A percentile compares a stretch with the other conserved stretches of the same genome.
Conservation (phyloP, 768 basidiomycete species). For the Leucocoprinus sp. region DNA sequence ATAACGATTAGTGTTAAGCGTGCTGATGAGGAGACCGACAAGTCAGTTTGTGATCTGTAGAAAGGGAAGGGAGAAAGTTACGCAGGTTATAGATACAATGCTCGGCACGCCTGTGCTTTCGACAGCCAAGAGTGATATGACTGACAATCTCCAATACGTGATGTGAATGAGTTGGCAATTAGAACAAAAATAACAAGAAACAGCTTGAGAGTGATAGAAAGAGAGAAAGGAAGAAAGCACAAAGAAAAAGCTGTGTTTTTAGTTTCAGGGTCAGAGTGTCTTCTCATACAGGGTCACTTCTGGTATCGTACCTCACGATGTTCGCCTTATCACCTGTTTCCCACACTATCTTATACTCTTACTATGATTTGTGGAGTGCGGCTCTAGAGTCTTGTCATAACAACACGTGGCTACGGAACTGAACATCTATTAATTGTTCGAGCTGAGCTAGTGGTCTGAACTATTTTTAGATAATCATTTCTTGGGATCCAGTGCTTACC, state of each 20-base stretch:
- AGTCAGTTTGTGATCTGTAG: neutral
- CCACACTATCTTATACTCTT: neutral
- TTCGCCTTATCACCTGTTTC: neutral
- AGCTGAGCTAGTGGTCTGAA: neutral
- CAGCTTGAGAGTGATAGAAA: neutral
- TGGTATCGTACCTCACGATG: slow-evolving; percentile 1
- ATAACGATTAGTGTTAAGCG: slow-evolving; percentile 5
- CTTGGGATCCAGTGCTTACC: neutral
- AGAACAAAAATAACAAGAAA: neutral
- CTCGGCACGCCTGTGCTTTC: slow-evolving; percentile 2
- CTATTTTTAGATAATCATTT: neutral
- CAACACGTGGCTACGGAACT: slow-evolving; percentile 9
- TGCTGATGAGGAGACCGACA: neutral
- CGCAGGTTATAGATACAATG: neutral
- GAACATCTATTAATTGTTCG: slow-evolving; percentile 2
- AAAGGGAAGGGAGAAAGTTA: neutral
- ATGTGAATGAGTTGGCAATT: neutral
- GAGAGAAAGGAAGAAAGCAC: neutral
- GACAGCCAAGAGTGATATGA: neutral
- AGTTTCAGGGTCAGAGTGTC: slow-evolving; percentile 11
- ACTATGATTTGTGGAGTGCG: neutral
- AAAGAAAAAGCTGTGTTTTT: slow-evolving; percentile 1
- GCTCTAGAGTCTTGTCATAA: neutral
- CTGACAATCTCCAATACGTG: neutral
- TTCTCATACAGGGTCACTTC: slow-evolving; percentile 8